These are phyloP conservation scores for Moesziomyces parantarcticus DNA, from an alignment of 1,284 basidiomycete species.

Conservation along the genomic window DNA sequence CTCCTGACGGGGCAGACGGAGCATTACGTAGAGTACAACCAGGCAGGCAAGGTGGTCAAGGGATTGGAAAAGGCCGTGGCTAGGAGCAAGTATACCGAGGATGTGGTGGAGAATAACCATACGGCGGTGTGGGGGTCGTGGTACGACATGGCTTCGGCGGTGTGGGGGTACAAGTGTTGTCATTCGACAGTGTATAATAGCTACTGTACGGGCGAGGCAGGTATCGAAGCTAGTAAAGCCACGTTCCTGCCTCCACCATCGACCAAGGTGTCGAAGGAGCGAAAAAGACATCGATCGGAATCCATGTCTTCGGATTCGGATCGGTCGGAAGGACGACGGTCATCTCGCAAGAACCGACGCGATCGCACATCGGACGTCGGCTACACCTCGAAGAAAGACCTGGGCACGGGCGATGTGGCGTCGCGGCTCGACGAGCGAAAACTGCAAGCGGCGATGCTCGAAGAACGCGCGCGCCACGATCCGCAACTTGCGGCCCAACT, in stretches of 20 bases:
- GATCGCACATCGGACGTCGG: neutral
- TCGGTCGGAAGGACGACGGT: neutral
- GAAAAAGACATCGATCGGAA: conserved; percentile 4
- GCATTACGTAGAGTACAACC: conserved; percentile 95
- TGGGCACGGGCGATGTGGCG: conserved; percentile 29
- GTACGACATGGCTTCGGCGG: conserved; percentile 78
- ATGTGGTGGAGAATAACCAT: conserved; percentile 90
- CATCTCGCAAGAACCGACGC: neutral
- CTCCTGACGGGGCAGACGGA: conserved; percentile 93
- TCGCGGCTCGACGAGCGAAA: conserved; percentile 34
- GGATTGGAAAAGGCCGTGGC: conserved; percentile 87
- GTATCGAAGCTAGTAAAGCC: conserved; percentile 79
- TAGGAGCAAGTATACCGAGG: conserved; percentile 81
- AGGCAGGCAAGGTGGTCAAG: conserved; percentile 88
- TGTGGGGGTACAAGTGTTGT: conserved; percentile 96
- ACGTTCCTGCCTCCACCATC: conserved; percentile 4
- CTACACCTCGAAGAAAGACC: conserved; percentile 3
- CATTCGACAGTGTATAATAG: conserved; percentile 86
- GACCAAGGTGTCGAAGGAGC: neutral
- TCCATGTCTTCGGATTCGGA: neutral
- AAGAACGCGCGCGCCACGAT: conserved; percentile 36
- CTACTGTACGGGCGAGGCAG: conserved; percentile 91
- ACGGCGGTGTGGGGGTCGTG: conserved; percentile 95
- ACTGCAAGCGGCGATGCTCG: conserved; percentile 31
- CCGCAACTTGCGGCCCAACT: conserved; percentile 18